phyloP scores from a whole-genome alignment of 495 filamentous ascomycete genomes.

The Penicillium alfredii region DNA sequence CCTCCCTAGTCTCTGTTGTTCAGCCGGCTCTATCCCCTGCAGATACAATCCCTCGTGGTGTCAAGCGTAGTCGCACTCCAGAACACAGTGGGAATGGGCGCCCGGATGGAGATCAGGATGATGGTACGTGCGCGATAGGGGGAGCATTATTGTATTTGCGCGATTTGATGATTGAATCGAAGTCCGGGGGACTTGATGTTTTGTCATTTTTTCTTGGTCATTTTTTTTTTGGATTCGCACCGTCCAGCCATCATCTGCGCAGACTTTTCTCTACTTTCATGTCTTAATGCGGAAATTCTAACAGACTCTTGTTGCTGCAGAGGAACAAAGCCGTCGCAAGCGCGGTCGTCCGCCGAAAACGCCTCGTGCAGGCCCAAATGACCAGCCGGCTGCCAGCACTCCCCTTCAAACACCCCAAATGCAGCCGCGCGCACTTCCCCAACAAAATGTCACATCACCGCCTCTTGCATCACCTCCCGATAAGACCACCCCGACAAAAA shows the following conservation, averaged over 20 bases:
- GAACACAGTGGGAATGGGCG: slow-evolving; percentile 62
- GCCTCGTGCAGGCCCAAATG: slow-evolving; percentile 47
- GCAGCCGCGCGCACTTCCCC: slow-evolving; percentile 63
- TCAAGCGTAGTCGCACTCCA: slow-evolving; percentile 92
- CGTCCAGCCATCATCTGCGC: too few species aligned
- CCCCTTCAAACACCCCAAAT: slow-evolving; percentile 73
- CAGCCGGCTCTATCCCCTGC: slow-evolving; percentile 41
- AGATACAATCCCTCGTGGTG: slow-evolving; percentile 60
- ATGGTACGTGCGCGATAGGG: slow-evolving; percentile 61
- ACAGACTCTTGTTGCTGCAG: too few species aligned
- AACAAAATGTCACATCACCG: slow-evolving; percentile 48
- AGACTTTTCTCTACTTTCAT: slow-evolving; percentile 14
- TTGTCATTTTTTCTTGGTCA: background rate
- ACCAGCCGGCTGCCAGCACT: slow-evolving; percentile 45
- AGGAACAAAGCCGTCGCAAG: slow-evolving; percentile 77
- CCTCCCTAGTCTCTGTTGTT: slow-evolving; percentile 36
- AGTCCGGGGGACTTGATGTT: background rate
- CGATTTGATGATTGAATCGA: slow-evolving; percentile 1
- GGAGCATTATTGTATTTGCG: slow-evolving; percentile 3
- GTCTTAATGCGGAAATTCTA: too few species aligned
- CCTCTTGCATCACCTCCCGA: slow-evolving; percentile 70
- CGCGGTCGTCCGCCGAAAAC: slow-evolving; percentile 76
- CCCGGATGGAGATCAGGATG: slow-evolving; percentile 62
- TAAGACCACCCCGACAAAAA: slow-evolving; percentile 82
- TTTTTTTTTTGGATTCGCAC: slow-evolving; percentile 7